Evolutionary conservation across 2,329 filamentous ascomycete species (phyloP).

Genomic region (Sporothrix protearum): DNA sequence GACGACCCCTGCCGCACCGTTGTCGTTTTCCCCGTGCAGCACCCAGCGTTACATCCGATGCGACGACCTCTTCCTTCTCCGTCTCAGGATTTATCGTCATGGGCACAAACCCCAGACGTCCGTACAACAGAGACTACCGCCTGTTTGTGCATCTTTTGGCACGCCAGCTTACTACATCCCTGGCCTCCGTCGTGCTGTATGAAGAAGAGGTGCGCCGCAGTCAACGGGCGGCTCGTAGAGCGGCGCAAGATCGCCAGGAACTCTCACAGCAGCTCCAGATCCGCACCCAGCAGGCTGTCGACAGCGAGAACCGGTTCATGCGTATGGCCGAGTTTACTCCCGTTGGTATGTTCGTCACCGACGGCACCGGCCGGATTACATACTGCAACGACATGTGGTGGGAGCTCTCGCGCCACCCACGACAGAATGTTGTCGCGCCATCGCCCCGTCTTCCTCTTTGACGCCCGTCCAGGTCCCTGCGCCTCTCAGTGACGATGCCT

Average conservation of each 20-base stretch:
- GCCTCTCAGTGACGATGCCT: background rate
- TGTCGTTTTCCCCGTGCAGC: slow-evolving; percentile 74
- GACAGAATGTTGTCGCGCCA: slow-evolving; percentile 28
- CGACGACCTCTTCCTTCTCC: slow-evolving; percentile 49
- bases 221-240: slow-evolving; percentile 68
- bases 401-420: slow-evolving; percentile 65
- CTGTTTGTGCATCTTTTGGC: slow-evolving; percentile 72
- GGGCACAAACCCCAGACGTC: slow-evolving; percentile 72
- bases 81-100: slow-evolving; percentile 76
- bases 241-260: slow-evolving; percentile 72
- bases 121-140: slow-evolving; percentile 76
- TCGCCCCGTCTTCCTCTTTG: background rate
- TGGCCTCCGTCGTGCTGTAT: slow-evolving; percentile 77
- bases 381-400: slow-evolving; percentile 81
- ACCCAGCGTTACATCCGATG: slow-evolving; percentile 48
- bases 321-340: slow-evolving; percentile 81
- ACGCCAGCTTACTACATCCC: slow-evolving; percentile 71
- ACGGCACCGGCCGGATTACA: slow-evolving; percentile 64
- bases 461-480: background rate
- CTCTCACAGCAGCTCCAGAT: slow-evolving; percentile 71
- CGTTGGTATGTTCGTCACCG: slow-evolving; percentile 81
- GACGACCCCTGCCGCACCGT: slow-evolving; percentile 66
- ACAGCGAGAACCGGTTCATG: slow-evolving; percentile 74
- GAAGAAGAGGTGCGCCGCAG: slow-evolving; percentile 77
- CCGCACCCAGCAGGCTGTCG: slow-evolving; percentile 57